Percentiles rank a stretch among this genome's conserved stretches.
phyloP scores from a whole-genome alignment of 768 basidiomycete species.

The Boletus coccyginus region DNA sequence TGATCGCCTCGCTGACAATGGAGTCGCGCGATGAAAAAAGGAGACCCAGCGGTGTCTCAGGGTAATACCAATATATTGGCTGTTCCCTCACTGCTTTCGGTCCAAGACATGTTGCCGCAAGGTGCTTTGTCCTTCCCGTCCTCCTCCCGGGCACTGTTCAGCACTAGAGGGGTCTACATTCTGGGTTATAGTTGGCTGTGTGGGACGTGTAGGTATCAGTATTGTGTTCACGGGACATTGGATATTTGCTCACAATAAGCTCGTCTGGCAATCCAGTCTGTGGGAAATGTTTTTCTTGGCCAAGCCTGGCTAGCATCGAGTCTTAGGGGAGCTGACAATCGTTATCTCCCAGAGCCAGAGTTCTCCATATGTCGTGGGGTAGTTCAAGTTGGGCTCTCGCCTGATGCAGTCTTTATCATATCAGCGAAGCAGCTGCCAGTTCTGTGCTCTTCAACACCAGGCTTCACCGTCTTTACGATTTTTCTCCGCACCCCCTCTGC shows the following conservation, averaged over 20 bases:
- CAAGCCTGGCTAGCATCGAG: no score
- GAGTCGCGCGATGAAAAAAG: neutral
- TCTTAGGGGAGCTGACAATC: neutral
- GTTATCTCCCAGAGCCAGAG: constrained; percentile 58
- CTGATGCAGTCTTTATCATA: neutral
- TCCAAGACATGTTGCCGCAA: neutral
- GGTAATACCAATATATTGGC: neutral
- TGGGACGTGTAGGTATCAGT: constrained; percentile 59
- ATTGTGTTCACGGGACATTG: neutral
- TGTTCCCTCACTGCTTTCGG: neutral
- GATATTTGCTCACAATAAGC: neutral
- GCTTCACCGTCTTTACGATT: constrained; percentile 67
- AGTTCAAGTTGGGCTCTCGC: neutral
- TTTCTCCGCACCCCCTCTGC: constrained; percentile 53
- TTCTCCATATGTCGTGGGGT: constrained; percentile 46
- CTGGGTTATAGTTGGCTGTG: constrained; percentile 61
- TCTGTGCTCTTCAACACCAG: constrained; percentile 69
- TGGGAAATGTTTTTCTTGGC: no score
- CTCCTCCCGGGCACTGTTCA: neutral
- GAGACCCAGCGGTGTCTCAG: neutral
- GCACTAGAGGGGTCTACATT: constrained; percentile 41
- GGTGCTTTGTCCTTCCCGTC: neutral
- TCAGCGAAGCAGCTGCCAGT: constrained; percentile 34
- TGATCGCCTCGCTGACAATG: neutral
- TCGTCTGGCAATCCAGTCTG: constrained; percentile 16